A percentile compares a stretch with the other conserved stretches of the same genome.
Conservation (phyloP, 768 basidiomycete species). For the Ephemerocybe angulata region DNA sequence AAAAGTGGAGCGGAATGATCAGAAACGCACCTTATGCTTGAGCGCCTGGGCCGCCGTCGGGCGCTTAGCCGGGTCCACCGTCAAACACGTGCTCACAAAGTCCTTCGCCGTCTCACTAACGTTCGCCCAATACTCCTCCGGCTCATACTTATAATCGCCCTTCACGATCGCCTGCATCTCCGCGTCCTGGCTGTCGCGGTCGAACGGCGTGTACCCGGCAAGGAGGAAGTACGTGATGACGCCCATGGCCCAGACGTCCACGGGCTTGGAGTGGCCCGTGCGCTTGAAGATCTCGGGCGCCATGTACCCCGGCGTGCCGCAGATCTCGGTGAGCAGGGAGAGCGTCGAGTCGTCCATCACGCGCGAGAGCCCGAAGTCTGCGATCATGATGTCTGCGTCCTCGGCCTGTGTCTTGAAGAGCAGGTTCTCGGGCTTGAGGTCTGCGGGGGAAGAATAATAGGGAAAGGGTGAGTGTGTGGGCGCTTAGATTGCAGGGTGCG, state of each 20-base stretch:
- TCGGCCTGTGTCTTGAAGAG: slow-evolving; percentile 88
- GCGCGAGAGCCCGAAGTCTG: slow-evolving; percentile 91
- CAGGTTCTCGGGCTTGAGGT: slow-evolving; percentile 97
- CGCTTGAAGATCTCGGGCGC: slow-evolving; percentile 96
- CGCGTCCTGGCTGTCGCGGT: slow-evolving; percentile 79
- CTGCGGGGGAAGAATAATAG: slow-evolving; percentile 31
- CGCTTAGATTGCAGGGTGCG: background rate
- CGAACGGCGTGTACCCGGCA: slow-evolving; percentile 92
- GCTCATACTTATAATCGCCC: slow-evolving; percentile 85
- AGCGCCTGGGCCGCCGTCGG: slow-evolving; percentile 76
- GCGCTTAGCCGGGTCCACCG: slow-evolving; percentile 74
- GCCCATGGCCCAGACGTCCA: slow-evolving; percentile 97
- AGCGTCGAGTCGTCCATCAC: slow-evolving; percentile 90
- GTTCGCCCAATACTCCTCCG: slow-evolving; percentile 79
- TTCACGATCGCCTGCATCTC: slow-evolving; percentile 96
- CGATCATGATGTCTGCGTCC: slow-evolving; percentile 93
- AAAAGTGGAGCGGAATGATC: background rate
- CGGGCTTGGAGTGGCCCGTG: slow-evolving; percentile 90
- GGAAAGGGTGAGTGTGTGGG: background rate
- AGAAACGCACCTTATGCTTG: slow-evolving; percentile 57
- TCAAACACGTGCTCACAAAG: slow-evolving; percentile 82
- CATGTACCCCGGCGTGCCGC: slow-evolving; percentile 95
- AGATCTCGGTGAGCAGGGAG: slow-evolving; percentile 87
- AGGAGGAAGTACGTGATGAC: slow-evolving; percentile 98
- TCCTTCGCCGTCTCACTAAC: slow-evolving; percentile 80